Evolutionary conservation across 1,284 basidiomycete species (phyloP).

Genomic region (Ustilago bromivora): DNA sequence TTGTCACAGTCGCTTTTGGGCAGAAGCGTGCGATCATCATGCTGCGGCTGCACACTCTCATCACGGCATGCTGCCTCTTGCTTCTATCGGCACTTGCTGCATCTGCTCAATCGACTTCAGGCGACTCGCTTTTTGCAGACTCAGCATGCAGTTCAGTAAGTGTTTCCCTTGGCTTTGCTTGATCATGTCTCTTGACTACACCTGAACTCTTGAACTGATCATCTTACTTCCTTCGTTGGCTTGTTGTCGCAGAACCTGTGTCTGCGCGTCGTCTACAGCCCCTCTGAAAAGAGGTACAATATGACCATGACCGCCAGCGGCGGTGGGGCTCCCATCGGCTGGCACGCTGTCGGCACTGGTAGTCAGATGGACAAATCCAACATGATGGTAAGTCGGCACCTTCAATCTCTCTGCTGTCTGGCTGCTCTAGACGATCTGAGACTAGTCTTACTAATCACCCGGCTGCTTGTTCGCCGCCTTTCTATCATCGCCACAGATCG

Average conservation of each 20-base stretch:
- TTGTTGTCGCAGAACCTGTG: constrained; percentile 31
- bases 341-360: constrained; percentile 52
- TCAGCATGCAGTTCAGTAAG: constrained; percentile 44
- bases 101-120: constrained; percentile 10
- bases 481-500: constrained; percentile 70
- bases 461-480: background rate
- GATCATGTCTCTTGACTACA: background rate
- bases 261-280: constrained; percentile 47
- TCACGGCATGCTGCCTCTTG: constrained; percentile 23
- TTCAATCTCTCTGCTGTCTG: background rate
- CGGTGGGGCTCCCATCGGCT: constrained; percentile 46
- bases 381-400: constrained; percentile 53
- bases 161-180: background rate
- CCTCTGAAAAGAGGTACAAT: constrained; percentile 40
- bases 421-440: too few relatives aligned
- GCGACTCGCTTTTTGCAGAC: constrained; percentile 27
- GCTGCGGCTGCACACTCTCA: constrained; percentile 16
- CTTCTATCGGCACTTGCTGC: constrained; percentile 12
- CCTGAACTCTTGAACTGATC: background rate
- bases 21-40: constrained; percentile 17
- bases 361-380: constrained; percentile 48
- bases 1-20: background rate
- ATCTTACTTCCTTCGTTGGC: background rate
- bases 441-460: background rate
- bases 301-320: constrained; percentile 54